Conservation (phyloP, 1,284 basidiomycete species). For the Leccinum cinnamomeum region DNA sequence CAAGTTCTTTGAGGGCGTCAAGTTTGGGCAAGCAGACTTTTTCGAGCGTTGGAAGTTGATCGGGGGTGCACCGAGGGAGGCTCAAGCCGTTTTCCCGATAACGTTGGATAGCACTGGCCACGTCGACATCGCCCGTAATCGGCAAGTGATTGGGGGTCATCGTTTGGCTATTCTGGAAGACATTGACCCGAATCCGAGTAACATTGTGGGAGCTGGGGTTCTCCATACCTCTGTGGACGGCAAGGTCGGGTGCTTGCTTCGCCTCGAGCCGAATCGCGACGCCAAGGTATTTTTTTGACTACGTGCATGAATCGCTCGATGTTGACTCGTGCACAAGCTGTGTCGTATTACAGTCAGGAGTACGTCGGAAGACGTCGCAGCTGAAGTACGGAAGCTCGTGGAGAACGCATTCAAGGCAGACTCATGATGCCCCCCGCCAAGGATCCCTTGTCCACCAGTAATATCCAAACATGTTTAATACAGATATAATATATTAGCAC, state of each 20-base stretch:
- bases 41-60: slow-evolving; percentile 98
- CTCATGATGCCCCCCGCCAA: slow-evolving; percentile 2
- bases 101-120: slow-evolving; percentile 64
- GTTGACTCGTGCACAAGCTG: slow-evolving; percentile 50
- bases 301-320: background rate
- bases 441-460: slow-evolving; percentile 7
- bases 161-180: slow-evolving; percentile 76
- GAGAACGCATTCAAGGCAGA: slow-evolving; percentile 52
- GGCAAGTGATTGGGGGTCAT: slow-evolving; percentile 65
- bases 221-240: slow-evolving; percentile 85
- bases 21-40: slow-evolving; percentile 69
- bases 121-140: background rate
- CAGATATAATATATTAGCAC: slow-evolving; percentile 30
- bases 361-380: slow-evolving; percentile 90
- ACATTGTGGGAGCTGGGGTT: slow-evolving; percentile 91
- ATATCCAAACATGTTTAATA: slow-evolving; percentile 24
- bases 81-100: slow-evolving; percentile 86
- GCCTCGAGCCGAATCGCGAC: slow-evolving; percentile 92
- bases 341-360: slow-evolving; percentile 94
- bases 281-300: slow-evolving; percentile 65
- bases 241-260: slow-evolving; percentile 92
- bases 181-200: slow-evolving; percentile 84
- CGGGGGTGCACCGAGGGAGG: slow-evolving; percentile 79
- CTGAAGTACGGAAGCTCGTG: slow-evolving; percentile 72
- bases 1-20: slow-evolving; percentile 94